Base-by-base conservation (phyloP, 1,284 basidiomycete species). In the Cryptococcus hybrid region DNA sequence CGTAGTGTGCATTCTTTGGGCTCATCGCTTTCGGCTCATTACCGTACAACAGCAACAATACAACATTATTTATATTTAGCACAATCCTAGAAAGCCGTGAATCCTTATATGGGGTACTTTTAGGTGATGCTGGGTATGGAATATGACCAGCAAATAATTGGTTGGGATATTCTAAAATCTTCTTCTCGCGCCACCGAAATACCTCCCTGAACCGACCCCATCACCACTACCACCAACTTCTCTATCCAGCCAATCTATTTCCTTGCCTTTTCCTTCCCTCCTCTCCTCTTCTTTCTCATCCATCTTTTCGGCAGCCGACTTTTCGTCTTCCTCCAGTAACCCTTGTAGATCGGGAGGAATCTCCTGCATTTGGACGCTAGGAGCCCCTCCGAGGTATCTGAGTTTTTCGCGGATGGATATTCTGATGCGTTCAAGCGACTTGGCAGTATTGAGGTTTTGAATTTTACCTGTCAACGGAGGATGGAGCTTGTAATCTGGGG, bases 331-430 rank as follows among this genome's bases (percentile, higher is more conserved):
- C 11, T 84, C 85, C 50, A 95, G 79, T 67, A 89, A 85, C 2
- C 88, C 88, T 57, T 87, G 86, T 18, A 98, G 79, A 68, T 95
- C 89, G 0, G 94, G 95, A 5, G 96, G 95, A 49, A 99, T 89
- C 77, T 97, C 92, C 70, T 93, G 89, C 90, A 98, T 91, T 67
- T 88, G 88, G 7, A 99, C 92, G 72, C 91, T 94, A 1, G 95
- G 95, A 46, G 96, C 95, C 34, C 93, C 93, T 66, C 95, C 90
- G 24, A 99, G 80, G 75, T 95, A 98, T 15, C 96, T 82, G 50
- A 98, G 80, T 75, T 96, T 93, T 70, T 90, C 92, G n/a, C 90
- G 84, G 47, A 95, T 88, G 59, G 83, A 86, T 51, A 90, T 83
- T 15, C 89, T 87, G 65, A 98, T 94, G 58, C 88, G 85, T 71